Percentiles rank a stretch among this genome's conserved stretches.
Conservation (phyloP, 2,329 filamentous ascomycete genomes). For the Zymoseptoria crescenta region DNA sequence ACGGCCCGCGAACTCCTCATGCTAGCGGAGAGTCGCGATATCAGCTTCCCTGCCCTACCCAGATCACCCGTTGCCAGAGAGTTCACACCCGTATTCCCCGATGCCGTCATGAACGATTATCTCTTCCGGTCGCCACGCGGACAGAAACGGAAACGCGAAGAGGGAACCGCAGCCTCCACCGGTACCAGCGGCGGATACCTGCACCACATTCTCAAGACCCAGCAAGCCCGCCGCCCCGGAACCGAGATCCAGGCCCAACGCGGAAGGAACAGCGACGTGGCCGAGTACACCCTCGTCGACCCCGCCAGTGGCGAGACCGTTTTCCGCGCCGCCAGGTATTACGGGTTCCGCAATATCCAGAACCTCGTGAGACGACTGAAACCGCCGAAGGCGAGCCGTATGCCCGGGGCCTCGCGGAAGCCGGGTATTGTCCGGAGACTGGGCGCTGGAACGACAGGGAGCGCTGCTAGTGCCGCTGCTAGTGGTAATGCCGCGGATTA, state of each 20-base stretch:
- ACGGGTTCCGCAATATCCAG: slow-evolving; percentile 97
- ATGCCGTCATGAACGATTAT: slow-evolving; percentile 61
- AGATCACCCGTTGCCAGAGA: slow-evolving; percentile 44
- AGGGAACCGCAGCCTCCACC: slow-evolving; percentile 40
- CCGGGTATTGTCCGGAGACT: slow-evolving; percentile 36
- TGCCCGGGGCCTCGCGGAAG: slow-evolving; percentile 63
- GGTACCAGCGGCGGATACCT: slow-evolving; percentile 87
- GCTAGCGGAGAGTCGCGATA: slow-evolving; percentile 70
- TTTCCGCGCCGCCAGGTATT: slow-evolving; percentile 81
- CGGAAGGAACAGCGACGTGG: slow-evolving; percentile 83
- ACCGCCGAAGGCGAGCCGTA: slow-evolving; percentile 66
- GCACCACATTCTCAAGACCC: slow-evolving; percentile 70
- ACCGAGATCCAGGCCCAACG: slow-evolving; percentile 63
- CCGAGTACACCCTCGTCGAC: slow-evolving; percentile 68
- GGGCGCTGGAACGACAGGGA: slow-evolving; percentile 11
- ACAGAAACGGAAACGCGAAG: slow-evolving; percentile 26
- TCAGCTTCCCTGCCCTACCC: slow-evolving; percentile 69
- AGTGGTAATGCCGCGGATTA: slow-evolving; percentile 51
- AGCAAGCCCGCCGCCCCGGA: slow-evolving; percentile 62
- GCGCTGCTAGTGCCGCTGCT: slow-evolving; percentile 24
- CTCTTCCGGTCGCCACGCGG: slow-evolving; percentile 59
- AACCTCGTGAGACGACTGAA: slow-evolving; percentile 91
- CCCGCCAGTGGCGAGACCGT: slow-evolving; percentile 37
- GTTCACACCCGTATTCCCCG: slow-evolving; percentile 58
- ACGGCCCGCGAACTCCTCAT: slow-evolving; percentile 91